Base-by-base conservation (phyloP, 257 asterid genomes). In the Fraxinus quadrangulata region DNA sequence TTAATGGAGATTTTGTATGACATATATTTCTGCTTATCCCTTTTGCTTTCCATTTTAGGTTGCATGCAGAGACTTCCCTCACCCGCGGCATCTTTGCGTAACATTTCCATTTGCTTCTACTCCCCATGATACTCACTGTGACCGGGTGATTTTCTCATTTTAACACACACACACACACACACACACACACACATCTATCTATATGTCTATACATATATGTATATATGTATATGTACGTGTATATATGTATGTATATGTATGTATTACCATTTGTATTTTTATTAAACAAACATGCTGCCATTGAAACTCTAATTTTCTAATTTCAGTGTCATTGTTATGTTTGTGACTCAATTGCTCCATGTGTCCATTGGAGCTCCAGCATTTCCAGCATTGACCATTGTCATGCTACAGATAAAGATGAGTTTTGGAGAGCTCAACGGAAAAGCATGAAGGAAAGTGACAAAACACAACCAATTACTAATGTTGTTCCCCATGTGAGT, bases 41-140 rank as follows among this genome's bases (percentile, higher is more conserved):
- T 75, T 81, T 80, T 61, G 67, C 59, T 66, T 33, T 69, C 69
- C 30, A 82, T 45, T 51, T 16, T 73, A 88, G 98, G 91, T 95
- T 77, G 99, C 99, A 13, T 93, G 97, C 82, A 86, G 99, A 86
- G 99, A 95, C 86, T 95, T 89, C 79, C 98, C 99, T 75, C 99
- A 95, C 73, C 75, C 99, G 0, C 88, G 99, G 13, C 96, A 95
- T 85, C 96, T 86, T 68, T 95, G 99, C 81, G 97, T 82, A 34
- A 91, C 84, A 75, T 86, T 79, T 79, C 87, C 83, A 30, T 93
- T 92, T 73, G 79, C 86, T 72, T 91, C 94, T 24, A 89, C 94
- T 67, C 83, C 88, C 30, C 98, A 93, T 31, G 86, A 85, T 42
- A 77, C 76, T 39, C 90, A 93, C 63, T 95, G 99, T 81, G 81